phyloP scores from a whole-genome alignment of 1,284 basidiomycete species.

The Ustilago loliicola region DNA sequence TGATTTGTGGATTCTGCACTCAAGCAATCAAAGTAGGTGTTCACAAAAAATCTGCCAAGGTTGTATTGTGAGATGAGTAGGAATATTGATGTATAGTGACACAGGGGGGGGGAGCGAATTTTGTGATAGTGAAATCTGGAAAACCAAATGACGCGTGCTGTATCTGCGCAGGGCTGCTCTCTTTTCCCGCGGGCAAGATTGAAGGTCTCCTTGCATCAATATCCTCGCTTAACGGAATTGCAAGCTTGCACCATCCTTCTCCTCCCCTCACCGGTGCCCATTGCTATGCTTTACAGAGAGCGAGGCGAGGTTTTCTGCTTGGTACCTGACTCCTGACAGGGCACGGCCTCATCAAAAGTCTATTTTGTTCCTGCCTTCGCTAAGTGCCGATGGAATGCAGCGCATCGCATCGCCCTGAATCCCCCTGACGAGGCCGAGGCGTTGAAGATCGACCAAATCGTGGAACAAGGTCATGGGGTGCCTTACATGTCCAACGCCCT shows the following conservation, averaged over 20 bases:
- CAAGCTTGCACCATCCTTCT: not conserved
- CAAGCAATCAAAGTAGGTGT: no score
- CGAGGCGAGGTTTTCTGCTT: not conserved
- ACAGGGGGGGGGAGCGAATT: no score
- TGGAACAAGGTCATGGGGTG: not conserved
- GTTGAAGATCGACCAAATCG: not conserved
- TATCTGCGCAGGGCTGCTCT: not conserved
- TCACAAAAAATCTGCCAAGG: no score
- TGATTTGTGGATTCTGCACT: no score
- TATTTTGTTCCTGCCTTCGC: constrained; percentile 4
- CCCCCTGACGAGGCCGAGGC: not conserved
- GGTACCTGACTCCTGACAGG: not conserved
- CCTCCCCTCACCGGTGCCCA: not conserved
- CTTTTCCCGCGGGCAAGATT: not conserved
- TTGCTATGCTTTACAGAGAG: no score
- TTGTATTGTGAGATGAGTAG: no score
- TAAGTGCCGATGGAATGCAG: not conserved
- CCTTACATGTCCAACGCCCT: not conserved
- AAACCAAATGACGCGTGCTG: no score
- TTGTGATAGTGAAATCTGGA: no score
- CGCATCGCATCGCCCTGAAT: not conserved
- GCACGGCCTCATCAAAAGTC: not conserved
- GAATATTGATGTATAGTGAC: no score
- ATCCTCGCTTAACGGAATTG: not conserved
- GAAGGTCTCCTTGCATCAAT: not conserved